phyloP scores from a whole-genome alignment of 495 filamentous ascomycete genomes.

The Aspergillus haitiensis region DNA sequence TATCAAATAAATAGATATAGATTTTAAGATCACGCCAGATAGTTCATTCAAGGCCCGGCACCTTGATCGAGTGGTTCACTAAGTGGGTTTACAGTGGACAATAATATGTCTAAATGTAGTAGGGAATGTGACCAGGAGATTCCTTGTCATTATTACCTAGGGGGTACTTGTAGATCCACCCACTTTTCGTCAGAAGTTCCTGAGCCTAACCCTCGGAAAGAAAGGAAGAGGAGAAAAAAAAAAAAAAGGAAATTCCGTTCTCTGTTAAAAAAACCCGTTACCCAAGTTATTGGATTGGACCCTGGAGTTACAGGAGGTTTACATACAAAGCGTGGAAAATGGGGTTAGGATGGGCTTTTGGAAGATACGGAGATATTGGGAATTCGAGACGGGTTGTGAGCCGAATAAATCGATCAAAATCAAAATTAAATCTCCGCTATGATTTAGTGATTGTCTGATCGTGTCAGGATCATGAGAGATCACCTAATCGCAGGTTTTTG shows the following conservation, averaged over 20 bases:
- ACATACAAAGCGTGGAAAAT: too few relatives aligned
- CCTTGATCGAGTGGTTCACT: neutral
- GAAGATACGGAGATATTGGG: too few relatives aligned
- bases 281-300: too few relatives aligned
- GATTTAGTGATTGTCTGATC: constrained; percentile 6
- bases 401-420: too few relatives aligned
- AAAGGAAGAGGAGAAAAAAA: too few relatives aligned
- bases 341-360: too few relatives aligned
- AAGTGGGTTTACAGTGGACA: neutral
- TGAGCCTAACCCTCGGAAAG: too few relatives aligned
- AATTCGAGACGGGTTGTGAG: too few relatives aligned
- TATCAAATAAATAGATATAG: neutral
- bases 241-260: too few relatives aligned
- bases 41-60: neutral
- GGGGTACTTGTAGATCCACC: neutral
- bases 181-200: neutral
- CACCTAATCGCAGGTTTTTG: constrained; percentile 6
- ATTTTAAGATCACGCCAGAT: constrained; percentile 1
- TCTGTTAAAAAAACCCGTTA: too few relatives aligned
- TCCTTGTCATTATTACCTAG: neutral
- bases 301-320: too few relatives aligned
- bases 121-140: neutral
- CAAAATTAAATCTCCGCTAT: too few relatives aligned
- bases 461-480: constrained; percentile 4
- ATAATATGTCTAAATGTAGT: neutral